Conservation (phyloP, 2,329 filamentous ascomycete genomes). For the Aspergillus fijiensis region DNA sequence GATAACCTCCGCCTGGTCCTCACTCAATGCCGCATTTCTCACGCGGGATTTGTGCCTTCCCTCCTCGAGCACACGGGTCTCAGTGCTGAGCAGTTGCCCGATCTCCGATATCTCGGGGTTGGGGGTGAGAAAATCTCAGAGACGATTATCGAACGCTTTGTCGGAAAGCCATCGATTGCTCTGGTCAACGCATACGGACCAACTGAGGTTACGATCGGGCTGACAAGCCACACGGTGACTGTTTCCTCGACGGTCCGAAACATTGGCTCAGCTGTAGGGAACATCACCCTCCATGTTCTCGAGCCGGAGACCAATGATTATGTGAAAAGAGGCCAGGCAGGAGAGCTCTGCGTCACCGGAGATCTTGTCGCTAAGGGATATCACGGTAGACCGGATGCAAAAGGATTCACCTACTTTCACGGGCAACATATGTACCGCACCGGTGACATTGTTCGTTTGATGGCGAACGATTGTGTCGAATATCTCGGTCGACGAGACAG, state of each 20-base stretch:
- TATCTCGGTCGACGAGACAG: slow-evolving; percentile 11
- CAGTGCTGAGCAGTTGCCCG: slow-evolving; percentile 9
- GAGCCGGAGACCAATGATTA: slow-evolving; percentile 6
- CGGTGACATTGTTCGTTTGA: slow-evolving; percentile 15
- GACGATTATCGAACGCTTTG: slow-evolving; percentile 15
- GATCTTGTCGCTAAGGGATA: slow-evolving; percentile 8
- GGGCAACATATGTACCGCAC: slow-evolving; percentile 13
- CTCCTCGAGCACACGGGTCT: slow-evolving; percentile 14
- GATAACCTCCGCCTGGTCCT: slow-evolving; percentile 13
- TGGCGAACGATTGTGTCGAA: slow-evolving; percentile 15
- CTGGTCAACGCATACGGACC: slow-evolving; percentile 18
- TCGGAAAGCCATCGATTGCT: slow-evolving; percentile 6
- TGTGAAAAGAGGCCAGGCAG: slow-evolving; percentile 11
- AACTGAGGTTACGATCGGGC: slow-evolving; percentile 17
- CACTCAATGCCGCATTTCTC: slow-evolving; percentile 4
- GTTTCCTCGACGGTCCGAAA: slow-evolving; percentile 11
- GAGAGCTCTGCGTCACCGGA: slow-evolving; percentile 16
- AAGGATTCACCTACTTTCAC: slow-evolving; percentile 8
- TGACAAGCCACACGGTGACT: slow-evolving; percentile 7
- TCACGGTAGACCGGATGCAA: background rate
- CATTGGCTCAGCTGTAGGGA: slow-evolving; percentile 14
- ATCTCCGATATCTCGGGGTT: slow-evolving; percentile 13
- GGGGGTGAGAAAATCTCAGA: slow-evolving; percentile 19
- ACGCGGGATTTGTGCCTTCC: slow-evolving; percentile 15
- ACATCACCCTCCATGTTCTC: slow-evolving; percentile 12